These are phyloP conservation scores for Aspergillus homomorphus DNA, from an alignment of 495 filamentous ascomycete species.

Conservation along the genomic window DNA sequence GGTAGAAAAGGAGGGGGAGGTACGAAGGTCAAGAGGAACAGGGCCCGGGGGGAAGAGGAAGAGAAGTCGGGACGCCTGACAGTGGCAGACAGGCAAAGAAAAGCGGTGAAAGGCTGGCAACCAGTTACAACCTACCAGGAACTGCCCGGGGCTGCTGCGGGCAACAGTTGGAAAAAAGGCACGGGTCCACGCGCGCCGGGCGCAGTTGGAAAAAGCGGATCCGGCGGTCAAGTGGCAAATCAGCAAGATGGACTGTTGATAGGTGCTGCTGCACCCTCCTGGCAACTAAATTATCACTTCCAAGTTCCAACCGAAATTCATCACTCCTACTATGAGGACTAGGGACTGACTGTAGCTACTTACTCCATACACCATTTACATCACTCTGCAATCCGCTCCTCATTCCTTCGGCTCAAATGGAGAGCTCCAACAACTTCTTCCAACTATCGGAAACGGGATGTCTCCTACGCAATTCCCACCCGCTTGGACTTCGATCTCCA, in stretches of 20 bases:
- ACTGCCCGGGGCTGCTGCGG: no score
- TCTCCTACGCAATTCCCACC: conserved; percentile 12
- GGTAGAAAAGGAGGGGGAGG: no score
- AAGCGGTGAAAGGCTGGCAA: conserved; percentile 21
- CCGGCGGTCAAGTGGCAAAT: conserved; percentile 7
- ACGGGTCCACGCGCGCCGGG: conserved; percentile 3
- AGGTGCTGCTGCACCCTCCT: not conserved
- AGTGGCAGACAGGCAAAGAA: conserved; percentile 9
- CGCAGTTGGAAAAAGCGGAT: conserved; percentile 3
- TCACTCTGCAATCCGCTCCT: not conserved
- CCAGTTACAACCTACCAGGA: no score
- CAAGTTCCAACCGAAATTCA: not conserved
- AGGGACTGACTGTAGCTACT: not conserved
- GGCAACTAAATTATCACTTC: no score
- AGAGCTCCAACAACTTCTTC: not conserved
- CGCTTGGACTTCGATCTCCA: conserved; percentile 11
- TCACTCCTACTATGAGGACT: not conserved
- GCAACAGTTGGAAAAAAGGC: not conserved
- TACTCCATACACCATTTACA: not conserved
- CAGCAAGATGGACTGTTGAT: not conserved
- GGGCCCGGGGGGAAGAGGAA: not conserved
- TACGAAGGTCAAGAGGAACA: no score
- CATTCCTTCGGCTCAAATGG: not conserved
- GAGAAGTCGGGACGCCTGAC: conserved; percentile 9
- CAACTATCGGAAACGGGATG: not conserved